Conservation (phyloP, 257 asterid species). For the Paraleonurus japonicus region DNA sequence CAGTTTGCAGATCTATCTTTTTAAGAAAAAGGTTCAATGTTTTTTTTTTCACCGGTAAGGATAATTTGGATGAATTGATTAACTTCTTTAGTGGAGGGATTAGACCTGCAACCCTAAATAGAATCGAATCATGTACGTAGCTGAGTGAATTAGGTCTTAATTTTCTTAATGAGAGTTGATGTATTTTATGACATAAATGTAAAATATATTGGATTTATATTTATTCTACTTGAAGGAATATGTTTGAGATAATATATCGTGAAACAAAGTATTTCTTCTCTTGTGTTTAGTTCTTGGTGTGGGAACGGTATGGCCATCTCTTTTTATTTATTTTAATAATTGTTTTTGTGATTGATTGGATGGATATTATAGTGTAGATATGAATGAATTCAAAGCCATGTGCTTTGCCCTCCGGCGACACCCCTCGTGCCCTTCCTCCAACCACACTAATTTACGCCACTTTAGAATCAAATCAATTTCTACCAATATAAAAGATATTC, state of each 20-base stretch:
- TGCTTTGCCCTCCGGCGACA: slow-evolving; percentile 33
- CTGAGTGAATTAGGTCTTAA: no score
- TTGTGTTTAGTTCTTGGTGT: background rate
- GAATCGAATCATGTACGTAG: no score
- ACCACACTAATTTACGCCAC: slow-evolving; percentile 16
- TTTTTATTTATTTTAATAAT: background rate
- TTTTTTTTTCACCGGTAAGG: no score
- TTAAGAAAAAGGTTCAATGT: background rate
- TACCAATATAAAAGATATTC: background rate
- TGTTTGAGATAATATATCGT: no score
- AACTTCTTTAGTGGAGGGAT: no score
- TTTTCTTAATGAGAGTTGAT: no score
- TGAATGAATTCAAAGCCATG: slow-evolving; percentile 20
- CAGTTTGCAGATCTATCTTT: background rate
- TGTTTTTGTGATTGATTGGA: background rate
- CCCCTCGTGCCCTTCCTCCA: slow-evolving; percentile 28
- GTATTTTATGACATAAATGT: no score
- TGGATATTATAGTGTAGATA: background rate
- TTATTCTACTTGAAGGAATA: no score
- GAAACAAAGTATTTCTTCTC: no score
- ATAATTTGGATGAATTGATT: no score
- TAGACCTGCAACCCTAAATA: no score
- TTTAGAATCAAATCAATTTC: slow-evolving; percentile 14
- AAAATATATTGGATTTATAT: no score
- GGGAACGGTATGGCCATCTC: background rate